Conservation (phyloP, 2,329 filamentous ascomycete genomes). For the Arthrobotrys entomopaga region DNA sequence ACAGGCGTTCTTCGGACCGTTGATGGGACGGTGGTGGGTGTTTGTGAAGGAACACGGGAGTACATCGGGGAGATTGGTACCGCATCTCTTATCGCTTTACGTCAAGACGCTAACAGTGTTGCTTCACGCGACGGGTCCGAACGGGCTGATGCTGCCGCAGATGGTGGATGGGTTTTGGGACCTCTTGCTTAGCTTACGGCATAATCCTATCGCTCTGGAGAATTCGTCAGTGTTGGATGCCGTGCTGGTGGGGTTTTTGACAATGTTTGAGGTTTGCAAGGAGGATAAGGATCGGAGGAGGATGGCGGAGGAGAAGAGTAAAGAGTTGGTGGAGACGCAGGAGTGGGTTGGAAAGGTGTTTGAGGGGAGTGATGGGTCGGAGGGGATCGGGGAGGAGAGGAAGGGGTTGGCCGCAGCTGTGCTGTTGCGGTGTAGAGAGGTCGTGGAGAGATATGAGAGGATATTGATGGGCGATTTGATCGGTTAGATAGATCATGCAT, state of each 20-base stretch:
- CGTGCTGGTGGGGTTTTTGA: constrained; percentile 80
- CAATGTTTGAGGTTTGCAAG: constrained; percentile 82
- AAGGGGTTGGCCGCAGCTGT: constrained; percentile 74
- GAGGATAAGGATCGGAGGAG: constrained; percentile 70
- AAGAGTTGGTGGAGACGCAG: constrained; percentile 83
- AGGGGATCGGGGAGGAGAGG: constrained; percentile 53
- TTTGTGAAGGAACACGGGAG: constrained; percentile 67
- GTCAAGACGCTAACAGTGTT: constrained; percentile 86
- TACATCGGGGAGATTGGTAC: constrained; percentile 69
- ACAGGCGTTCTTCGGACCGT: constrained; percentile 83
- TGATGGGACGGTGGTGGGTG: constrained; percentile 81
- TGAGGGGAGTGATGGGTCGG: constrained; percentile 63
- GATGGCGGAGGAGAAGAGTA: constrained; percentile 77
- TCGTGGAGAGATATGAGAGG: constrained; percentile 61
- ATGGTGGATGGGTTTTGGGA: constrained; percentile 87
- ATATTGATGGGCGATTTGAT: constrained; percentile 58
- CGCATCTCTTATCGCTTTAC: constrained; percentile 79
- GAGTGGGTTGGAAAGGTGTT: constrained; percentile 87
- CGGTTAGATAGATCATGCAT: constrained; percentile 10
- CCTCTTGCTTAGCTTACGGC: constrained; percentile 75
- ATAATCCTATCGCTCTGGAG: constrained; percentile 67
- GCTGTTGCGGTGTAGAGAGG: constrained; percentile 80
- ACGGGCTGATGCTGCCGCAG: constrained; percentile 77
- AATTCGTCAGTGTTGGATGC: constrained; percentile 75
- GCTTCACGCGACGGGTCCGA: constrained; percentile 82